Percentiles rank a stretch among this genome's conserved stretches.
These are phyloP conservation scores for Flaveria trinervia DNA, from an alignment of 129 eudicot species.

Conservation along the genomic window DNA sequence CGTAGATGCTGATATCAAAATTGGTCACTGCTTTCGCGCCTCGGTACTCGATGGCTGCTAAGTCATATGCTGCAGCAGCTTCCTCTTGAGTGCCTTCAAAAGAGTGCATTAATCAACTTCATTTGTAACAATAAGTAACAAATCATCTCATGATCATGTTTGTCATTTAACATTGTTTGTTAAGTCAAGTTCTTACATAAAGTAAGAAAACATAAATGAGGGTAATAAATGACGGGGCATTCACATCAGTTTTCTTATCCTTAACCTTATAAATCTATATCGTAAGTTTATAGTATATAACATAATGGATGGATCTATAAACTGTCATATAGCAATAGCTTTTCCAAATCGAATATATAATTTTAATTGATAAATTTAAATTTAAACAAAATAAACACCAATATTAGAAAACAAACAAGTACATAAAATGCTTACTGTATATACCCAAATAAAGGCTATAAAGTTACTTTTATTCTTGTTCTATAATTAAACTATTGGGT, in stretches of 20 bases:
- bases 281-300: not conserved
- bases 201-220: not conserved
- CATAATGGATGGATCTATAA: not conserved
- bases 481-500: not conserved
- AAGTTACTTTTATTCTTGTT: constrained; percentile 14
- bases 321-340: not conserved
- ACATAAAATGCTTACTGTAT: constrained; percentile 27
- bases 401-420: constrained; percentile 4
- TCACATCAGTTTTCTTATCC: too few species aligned
- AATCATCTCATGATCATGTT: not conserved
- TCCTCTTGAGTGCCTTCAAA: constrained; percentile 81
- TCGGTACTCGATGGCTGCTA: constrained; percentile 78
- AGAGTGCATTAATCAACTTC: constrained; percentile 6
- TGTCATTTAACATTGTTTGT: not conserved
- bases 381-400: not conserved
- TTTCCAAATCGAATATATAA: not conserved
- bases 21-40: constrained; percentile 90
- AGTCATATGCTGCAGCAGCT: constrained; percentile 89
- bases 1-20: constrained; percentile 72
- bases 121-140: not conserved
- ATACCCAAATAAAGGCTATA: constrained; percentile 18
- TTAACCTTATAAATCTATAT: not conserved
- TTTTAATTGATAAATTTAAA: not conserved
- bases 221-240: not conserved
- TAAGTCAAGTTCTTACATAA: not conserved